Evolutionary conservation across 176 grass and related monocot species (phyloP).

Genomic region (Panicum miliaceum): DNA sequence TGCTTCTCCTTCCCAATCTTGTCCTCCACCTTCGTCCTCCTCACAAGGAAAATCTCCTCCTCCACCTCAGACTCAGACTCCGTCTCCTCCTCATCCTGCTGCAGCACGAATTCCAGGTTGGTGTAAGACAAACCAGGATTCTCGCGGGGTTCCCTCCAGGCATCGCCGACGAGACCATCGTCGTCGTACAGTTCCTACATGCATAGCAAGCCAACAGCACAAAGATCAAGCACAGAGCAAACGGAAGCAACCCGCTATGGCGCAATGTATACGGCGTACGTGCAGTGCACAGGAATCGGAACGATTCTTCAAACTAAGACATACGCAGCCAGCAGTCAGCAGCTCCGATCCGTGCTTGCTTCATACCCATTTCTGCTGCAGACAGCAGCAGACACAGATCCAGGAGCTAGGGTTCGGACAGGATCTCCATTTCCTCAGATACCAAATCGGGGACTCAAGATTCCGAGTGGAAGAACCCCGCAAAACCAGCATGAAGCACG

Average conservation of each 20-base stretch:
- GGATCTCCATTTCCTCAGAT: background rate
- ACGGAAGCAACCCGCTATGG: background rate
- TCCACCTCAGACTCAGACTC: background rate
- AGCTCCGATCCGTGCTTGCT: too few species aligned
- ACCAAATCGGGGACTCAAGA: background rate
- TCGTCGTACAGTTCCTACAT: background rate
- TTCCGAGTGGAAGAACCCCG: background rate
- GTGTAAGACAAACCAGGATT: background rate
- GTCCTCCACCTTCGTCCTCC: background rate
- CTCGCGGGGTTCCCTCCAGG: background rate
- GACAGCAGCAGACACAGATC: too few species aligned
- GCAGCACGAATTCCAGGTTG: background rate
- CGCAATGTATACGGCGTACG: background rate
- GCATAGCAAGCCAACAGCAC: background rate
- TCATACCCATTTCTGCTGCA: too few species aligned
- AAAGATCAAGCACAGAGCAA: background rate
- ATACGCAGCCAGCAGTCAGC: too few species aligned
- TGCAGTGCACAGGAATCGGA: background rate
- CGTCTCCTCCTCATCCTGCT: background rate
- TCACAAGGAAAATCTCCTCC: background rate
- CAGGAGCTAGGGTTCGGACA: background rate
- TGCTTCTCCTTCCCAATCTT: background rate
- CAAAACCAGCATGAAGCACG: background rate
- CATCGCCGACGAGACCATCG: background rate
- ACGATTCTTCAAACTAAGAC: background rate